Base-by-base conservation (phyloP, 2,329 filamentous ascomycete species). In the Paraphoma chrysanthemicola region DNA sequence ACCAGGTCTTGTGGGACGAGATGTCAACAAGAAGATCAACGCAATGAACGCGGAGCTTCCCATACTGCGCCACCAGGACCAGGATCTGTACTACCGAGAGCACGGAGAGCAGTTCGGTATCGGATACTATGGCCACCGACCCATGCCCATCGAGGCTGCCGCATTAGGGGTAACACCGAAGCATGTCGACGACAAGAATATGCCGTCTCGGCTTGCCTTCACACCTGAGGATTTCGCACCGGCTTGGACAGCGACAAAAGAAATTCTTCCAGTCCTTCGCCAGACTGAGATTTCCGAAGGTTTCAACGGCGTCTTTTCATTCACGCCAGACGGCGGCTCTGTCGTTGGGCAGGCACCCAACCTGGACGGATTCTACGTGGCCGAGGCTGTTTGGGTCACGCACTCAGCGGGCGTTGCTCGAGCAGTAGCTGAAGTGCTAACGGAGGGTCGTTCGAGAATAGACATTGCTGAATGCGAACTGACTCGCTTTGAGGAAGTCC, bases 281-380 rank as follows among this genome's bases (percentile, higher is more conserved):
- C 75, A 84, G 4, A 81, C 76, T 12, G 72, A 85, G 54, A 81
- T 89, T 6, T 82, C 77, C 0, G 82, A 87, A 41, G 87, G 86
- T 0, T 89, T 89, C 79, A 89, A 89, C 63, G 86, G 86, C 2
- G 81, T 89, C 63, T 86, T 89, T 71, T 89, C 86, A 0, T 89
- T 89, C 66, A 89, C 86, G 0, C 86, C 86, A 0, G 86, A 89
- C 50, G 86, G 86, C 0, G 85, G 85, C 0, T 83, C 86, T 0
- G 78, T 89, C 0, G 78, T 89, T 1, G 86, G 86, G 2, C 80
- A 84, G 63, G 79, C 85, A 0, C 85, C 86, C 6, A 81, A 80
- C 12, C 71, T 89, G 0, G 83, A 88, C 44, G 85, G 85, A 11
- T 88, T 89, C 72, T 88, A 81, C 62, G 85, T 89, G 1, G 86